Evolutionary conservation across 352 stramenopile species (phyloP), one percentile per base, ranked within the genome.

Genomic region (Aphanomyces astaci): DNA sequence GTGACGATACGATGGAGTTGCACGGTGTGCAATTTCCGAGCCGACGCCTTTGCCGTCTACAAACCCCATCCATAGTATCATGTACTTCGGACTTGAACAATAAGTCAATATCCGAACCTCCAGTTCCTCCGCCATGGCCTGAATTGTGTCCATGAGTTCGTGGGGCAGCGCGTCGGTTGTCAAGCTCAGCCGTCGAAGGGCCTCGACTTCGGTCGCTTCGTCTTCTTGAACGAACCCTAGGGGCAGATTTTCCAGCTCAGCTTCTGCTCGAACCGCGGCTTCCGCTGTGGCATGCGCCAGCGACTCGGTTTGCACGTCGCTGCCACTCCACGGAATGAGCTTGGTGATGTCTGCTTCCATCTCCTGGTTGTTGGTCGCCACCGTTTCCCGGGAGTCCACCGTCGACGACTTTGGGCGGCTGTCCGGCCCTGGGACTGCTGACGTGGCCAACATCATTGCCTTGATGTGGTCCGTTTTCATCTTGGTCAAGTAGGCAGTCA

Each of bases 1-100:
- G 56, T 65, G 19, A 65, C 56, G 25, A 65, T 65, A 1, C 56
- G 56, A 24, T 46, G 24, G 13, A 53, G 24, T 25, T 65, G 56
- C 3, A 65, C 32, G 1, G 32, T 36, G 11, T 33, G 31, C 13
- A 65, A 22, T 25, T 65, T 65, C 13, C 39, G 56, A 2, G 3
- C 13, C 22, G 36, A 39, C 24, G 19, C 40, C 19, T 53, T 52
- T 2, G 36, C 17, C 3, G 24, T 11, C 53, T 62, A 62, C 5
- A 24, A 1, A 54, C 22, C 46, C 2, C 17, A 54, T 9, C 3
- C n/a, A 1, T 9, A 1, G 46, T 28, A 1, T 7, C 25, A n/a
- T 54, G 36, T 43, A 15, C 36, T 7, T 43, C 15, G 36, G 36
- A 43, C 36, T 7, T 15, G 36, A 7, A 43, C 7, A 43, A 15